phyloP scores from a whole-genome alignment of 345 rosid species.

The Gossypium ekmanianum region DNA sequence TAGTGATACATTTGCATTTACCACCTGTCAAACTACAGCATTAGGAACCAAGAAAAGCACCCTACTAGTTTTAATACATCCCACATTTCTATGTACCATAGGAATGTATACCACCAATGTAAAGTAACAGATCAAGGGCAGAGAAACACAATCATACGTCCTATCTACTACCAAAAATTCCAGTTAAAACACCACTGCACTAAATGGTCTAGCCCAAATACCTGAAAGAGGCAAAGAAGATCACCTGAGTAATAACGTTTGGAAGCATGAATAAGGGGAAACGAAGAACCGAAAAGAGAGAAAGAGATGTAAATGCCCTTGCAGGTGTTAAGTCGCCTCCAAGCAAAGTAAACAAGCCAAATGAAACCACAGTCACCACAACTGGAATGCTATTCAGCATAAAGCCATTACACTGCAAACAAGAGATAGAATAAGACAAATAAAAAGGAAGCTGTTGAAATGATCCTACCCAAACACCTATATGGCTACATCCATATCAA shows the following conservation, averaged over 20 bases:
- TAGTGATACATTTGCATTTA: slow-evolving; percentile 91
- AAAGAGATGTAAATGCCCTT: slow-evolving; percentile 91
- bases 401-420: slow-evolving; percentile 72
- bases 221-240: slow-evolving; percentile 8
- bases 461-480: slow-evolving; percentile 9
- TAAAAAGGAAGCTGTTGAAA: background rate
- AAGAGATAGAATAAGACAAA: slow-evolving; percentile 30
- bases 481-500: background rate
- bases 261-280: slow-evolving; percentile 97
- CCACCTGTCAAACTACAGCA: slow-evolving; percentile 46
- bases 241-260: slow-evolving; percentile 88
- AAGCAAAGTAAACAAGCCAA: slow-evolving; percentile 90
- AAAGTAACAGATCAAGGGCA: background rate
- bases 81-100: background rate
- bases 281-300: slow-evolving; percentile 94
- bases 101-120: background rate
- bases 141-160: slow-evolving; percentile 1
- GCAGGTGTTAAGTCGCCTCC: slow-evolving; percentile 99
- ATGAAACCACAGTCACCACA: slow-evolving; percentile 82
- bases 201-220: background rate
- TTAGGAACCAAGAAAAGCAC: slow-evolving; percentile 19
- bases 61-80: background rate
- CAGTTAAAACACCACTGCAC: background rate
- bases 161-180: slow-evolving; percentile 1
- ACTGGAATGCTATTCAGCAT: slow-evolving; percentile 89